Percentiles rank a stretch among this genome's conserved stretches.
phyloP scores from a whole-genome alignment of 495 filamentous ascomycete genomes.

The Aspergillus sclerotioniger region DNA sequence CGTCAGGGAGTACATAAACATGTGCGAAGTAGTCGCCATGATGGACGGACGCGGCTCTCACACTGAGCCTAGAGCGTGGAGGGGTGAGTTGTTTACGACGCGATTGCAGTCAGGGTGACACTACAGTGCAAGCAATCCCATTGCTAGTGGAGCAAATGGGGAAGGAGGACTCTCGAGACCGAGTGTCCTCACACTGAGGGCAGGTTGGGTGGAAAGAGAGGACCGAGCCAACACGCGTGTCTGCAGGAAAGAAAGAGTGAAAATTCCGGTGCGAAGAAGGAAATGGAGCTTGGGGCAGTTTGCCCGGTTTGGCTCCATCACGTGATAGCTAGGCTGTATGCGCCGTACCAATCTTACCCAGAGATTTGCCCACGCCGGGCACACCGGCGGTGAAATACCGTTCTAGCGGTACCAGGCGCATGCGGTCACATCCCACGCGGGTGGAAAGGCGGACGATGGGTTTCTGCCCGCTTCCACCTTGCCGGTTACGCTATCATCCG shows the following conservation, averaged over 20 bases:
- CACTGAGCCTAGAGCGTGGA: conserved; percentile 19
- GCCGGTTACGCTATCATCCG: conserved; percentile 2
- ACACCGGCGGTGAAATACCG: conserved; percentile 7
- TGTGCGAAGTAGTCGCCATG: conserved; percentile 96
- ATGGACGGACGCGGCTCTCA: conserved; percentile 37
- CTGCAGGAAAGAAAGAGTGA: conserved; percentile 19
- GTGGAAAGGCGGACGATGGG: conserved; percentile 31
- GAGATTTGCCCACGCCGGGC: too few species aligned
- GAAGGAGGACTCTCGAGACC: conserved; percentile 29
- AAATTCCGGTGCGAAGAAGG: conserved; percentile 34
- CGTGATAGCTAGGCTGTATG: conserved; percentile 10
- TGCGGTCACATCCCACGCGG: background rate
- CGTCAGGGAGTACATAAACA: conserved; percentile 97
- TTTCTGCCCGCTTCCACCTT: conserved; percentile 40
- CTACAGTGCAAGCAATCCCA: conserved; percentile 40
- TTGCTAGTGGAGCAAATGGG: conserved; percentile 25
- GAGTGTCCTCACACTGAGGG: conserved; percentile 23
- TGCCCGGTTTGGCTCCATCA: conserved; percentile 17
- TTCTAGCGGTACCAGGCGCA: background rate
- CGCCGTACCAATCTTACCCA: background rate
- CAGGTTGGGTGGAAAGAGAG: conserved; percentile 5
- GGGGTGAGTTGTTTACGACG: conserved; percentile 21
- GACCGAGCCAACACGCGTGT: conserved; percentile 10
- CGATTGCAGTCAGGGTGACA: conserved; percentile 35
- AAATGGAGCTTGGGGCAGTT: conserved; percentile 13